Percentiles rank a stretch among this genome's conserved stretches.
Conservation (phyloP, 2,329 filamentous ascomycete genomes). For the Colletotrichum plurivorum region DNA sequence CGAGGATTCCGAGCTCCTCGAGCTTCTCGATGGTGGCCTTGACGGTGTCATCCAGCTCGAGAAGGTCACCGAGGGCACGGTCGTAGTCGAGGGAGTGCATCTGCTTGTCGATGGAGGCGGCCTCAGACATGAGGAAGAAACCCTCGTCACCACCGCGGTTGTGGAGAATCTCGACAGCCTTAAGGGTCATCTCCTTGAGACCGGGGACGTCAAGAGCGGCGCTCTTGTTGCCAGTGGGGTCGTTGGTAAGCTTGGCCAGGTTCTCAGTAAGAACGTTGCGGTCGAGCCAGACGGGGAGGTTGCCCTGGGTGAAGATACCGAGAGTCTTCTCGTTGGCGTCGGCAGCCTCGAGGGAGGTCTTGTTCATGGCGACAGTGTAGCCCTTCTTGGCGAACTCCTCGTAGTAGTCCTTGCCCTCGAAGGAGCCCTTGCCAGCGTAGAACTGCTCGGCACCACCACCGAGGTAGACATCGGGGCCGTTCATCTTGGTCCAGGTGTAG, state of each 20-base stretch:
- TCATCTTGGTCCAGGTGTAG: slow-evolving; percentile 84
- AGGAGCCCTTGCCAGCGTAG: slow-evolving; percentile 74
- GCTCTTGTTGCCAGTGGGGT: slow-evolving; percentile 74
- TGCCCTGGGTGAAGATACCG: slow-evolving; percentile 82
- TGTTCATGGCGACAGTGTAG: slow-evolving; percentile 81
- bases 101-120: slow-evolving; percentile 89
- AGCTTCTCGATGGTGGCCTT: slow-evolving; percentile 82
- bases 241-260: slow-evolving; percentile 75
- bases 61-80: slow-evolving; percentile 85
- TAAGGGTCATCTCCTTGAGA: slow-evolving; percentile 90
- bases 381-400: slow-evolving; percentile 79
- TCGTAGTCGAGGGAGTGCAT: slow-evolving; percentile 91
- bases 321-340: slow-evolving; percentile 75
- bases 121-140: slow-evolving; percentile 91
- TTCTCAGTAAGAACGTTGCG: slow-evolving; percentile 85
- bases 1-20: slow-evolving; percentile 73
- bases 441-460: slow-evolving; percentile 89
- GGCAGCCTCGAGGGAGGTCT: slow-evolving; percentile 75
- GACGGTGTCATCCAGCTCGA: slow-evolving; percentile 89
- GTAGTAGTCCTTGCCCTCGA: slow-evolving; percentile 83
- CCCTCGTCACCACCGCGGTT: slow-evolving; percentile 76
- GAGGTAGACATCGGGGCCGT: slow-evolving; percentile 85
- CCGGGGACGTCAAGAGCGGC: slow-evolving; percentile 83
- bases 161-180: slow-evolving; percentile 85
- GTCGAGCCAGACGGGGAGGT: slow-evolving; percentile 89